Conservation (phyloP, 2,329 filamentous ascomycete species). For the Sclerotinia spermophila region DNA sequence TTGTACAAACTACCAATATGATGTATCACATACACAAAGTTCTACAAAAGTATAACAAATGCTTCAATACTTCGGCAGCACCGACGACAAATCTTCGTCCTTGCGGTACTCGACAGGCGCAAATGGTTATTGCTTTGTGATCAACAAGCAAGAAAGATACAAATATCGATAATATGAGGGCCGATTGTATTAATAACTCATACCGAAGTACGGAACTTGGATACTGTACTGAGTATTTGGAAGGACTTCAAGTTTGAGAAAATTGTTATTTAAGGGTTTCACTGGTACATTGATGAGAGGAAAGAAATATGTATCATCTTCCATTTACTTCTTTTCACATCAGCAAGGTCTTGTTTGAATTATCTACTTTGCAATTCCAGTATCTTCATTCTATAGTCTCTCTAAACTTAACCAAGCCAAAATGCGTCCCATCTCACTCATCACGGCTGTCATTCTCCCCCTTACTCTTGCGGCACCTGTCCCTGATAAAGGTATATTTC, state of each 20-base stretch:
- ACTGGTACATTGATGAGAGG: too few relatives aligned
- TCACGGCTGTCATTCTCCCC: neutral
- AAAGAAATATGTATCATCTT: neutral
- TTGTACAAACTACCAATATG: neutral
- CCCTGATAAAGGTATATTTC: neutral
- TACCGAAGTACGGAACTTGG: neutral
- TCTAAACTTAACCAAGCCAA: neutral
- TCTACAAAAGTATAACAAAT: neutral
- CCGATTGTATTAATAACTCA: neutral
- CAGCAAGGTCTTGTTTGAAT: neutral
- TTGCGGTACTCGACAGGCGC: neutral
- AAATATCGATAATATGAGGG: neutral
- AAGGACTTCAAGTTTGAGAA: neutral
- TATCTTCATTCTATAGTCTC: neutral
- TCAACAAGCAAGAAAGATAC: too few relatives aligned
- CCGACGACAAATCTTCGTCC: neutral
- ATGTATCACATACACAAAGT: neutral
- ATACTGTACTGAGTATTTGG: neutral
- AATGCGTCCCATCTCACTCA: conserved; percentile 5
- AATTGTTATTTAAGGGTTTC: neutral
- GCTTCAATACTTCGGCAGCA: conserved; percentile 3
- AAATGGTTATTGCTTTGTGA: neutral
- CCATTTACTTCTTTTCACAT: neutral
- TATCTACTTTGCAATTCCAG: neutral
- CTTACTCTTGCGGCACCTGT: conserved; percentile 10